Conservation (phyloP, 129 eudicot genomes). For the Rutidosis leptorrhynchoides region DNA sequence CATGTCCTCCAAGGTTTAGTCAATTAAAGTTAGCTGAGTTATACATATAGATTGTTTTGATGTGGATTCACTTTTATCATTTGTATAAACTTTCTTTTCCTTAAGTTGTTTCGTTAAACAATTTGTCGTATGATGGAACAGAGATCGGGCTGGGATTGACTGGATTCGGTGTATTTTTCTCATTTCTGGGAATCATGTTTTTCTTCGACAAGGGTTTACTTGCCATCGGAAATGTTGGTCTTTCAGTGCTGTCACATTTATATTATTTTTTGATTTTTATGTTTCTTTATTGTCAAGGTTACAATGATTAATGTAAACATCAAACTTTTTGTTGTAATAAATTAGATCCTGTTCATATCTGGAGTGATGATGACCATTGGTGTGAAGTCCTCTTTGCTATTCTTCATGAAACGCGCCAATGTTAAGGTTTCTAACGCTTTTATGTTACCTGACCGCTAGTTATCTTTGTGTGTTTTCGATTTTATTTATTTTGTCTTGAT, state of each 20-base stretch:
- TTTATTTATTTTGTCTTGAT: background rate
- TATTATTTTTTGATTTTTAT: background rate
- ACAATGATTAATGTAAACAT: constrained; percentile 15
- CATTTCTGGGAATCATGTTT: constrained; percentile 68
- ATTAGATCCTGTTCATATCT: constrained; percentile 55
- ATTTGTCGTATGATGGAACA: constrained; percentile 35
- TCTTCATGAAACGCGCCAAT: constrained; percentile 53
- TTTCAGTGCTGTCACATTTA: background rate
- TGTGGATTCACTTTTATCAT: background rate
- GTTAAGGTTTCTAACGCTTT: constrained; percentile 33
- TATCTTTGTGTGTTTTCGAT: background rate
- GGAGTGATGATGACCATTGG: constrained; percentile 62
- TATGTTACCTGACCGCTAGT: background rate
- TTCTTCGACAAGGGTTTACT: constrained; percentile 79
- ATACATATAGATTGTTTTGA: constrained; percentile 5
- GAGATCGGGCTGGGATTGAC: constrained; percentile 89
- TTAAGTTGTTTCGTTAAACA: constrained; percentile 8
- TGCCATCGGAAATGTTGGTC: constrained; percentile 79
- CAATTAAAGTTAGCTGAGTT: background rate
- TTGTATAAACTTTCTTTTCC: background rate
- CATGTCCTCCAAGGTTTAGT: background rate
- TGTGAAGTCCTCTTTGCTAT: constrained; percentile 48
- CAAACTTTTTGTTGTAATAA: constrained; percentile 25
- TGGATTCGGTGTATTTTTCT: constrained; percentile 80
- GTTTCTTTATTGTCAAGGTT: constrained; percentile 5